Conservation (phyloP, 2,329 filamentous ascomycete species). For the Emmonsiellopsis sp. region DNA sequence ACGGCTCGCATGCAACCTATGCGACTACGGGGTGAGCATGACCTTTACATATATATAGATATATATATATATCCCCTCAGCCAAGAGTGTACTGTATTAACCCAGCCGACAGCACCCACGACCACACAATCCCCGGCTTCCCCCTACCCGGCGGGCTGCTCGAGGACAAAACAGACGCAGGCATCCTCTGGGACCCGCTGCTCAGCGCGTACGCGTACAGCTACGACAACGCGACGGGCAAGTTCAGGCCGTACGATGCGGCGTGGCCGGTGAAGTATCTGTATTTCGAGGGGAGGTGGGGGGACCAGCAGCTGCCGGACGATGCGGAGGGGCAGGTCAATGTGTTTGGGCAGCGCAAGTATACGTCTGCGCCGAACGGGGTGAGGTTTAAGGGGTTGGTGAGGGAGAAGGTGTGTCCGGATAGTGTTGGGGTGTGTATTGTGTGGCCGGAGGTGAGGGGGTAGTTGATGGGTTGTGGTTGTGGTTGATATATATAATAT, state of each 20-base stretch:
- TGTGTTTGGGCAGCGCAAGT: conserved; percentile 48
- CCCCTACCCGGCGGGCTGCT: conserved; percentile 47
- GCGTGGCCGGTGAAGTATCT: conserved; percentile 46
- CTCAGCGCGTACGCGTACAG: conserved; percentile 48
- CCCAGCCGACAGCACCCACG: conserved; percentile 40
- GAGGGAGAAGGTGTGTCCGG: conserved; percentile 49
- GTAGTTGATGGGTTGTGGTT: conserved; percentile 6
- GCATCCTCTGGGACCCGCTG: conserved; percentile 52
- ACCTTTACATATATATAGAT: not conserved
- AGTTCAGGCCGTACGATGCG: conserved; percentile 41
- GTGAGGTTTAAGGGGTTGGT: conserved; percentile 52
- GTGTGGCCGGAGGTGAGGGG: conserved; percentile 27
- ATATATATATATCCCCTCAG: not conserved
- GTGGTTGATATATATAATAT: no score
- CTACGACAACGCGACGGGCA: conserved; percentile 35
- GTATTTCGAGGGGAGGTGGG: conserved; percentile 52
- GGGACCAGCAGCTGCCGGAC: conserved; percentile 49
- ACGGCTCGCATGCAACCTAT: conserved; percentile 58
- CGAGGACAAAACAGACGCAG: conserved; percentile 47
- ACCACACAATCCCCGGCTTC: conserved; percentile 54
- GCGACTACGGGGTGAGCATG: conserved; percentile 40
- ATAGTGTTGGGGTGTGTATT: conserved; percentile 33
- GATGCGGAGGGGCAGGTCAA: conserved; percentile 33
- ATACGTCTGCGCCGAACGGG: conserved; percentile 50
- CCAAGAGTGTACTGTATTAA: not conserved